phyloP scores from a whole-genome alignment of 2,329 filamentous ascomycete species.

The Raffaelea arxii region DNA sequence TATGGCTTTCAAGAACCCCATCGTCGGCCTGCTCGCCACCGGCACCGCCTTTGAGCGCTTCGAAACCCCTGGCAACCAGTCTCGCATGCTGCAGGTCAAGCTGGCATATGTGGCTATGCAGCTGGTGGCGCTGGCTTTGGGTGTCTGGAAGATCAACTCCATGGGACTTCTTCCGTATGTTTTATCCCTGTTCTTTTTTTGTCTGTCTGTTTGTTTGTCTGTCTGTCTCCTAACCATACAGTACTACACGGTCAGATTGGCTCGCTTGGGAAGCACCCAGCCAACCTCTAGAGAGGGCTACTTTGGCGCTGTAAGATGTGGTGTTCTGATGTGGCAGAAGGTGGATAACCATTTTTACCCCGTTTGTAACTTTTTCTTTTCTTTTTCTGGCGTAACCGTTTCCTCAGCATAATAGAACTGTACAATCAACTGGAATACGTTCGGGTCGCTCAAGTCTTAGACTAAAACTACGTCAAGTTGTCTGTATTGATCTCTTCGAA shows the following conservation, averaged over 20 bases:
- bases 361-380: too few relatives aligned
- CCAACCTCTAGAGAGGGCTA: constrained; percentile 57
- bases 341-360: too few relatives aligned
- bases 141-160: constrained; percentile 91
- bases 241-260: constrained; percentile 95
- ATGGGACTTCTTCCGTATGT: constrained; percentile 89
- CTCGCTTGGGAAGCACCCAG: constrained; percentile 84
- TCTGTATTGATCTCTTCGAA: too few relatives aligned
- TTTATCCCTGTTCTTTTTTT: neutral
- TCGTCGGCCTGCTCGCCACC: constrained; percentile 73
- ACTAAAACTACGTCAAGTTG: too few relatives aligned
- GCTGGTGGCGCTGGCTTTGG: constrained; percentile 69
- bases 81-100: constrained; percentile 73
- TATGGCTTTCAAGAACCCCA: constrained; percentile 95
- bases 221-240: constrained; percentile 22
- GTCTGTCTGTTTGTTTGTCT: neutral
- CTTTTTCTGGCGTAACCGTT: too few relatives aligned
- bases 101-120: constrained; percentile 82
- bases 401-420: too few relatives aligned
- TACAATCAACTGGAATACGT: too few relatives aligned
- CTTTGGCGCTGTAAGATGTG: too few relatives aligned
- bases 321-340: too few relatives aligned
- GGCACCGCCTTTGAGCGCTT: constrained; percentile 86
- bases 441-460: too few relatives aligned
- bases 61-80: constrained; percentile 69